Percentiles rank a stretch among this genome's conserved stretches.
phyloP scores from a whole-genome alignment of 371 early-diverging fungal genomes.

The Coemansia sp. region DNA sequence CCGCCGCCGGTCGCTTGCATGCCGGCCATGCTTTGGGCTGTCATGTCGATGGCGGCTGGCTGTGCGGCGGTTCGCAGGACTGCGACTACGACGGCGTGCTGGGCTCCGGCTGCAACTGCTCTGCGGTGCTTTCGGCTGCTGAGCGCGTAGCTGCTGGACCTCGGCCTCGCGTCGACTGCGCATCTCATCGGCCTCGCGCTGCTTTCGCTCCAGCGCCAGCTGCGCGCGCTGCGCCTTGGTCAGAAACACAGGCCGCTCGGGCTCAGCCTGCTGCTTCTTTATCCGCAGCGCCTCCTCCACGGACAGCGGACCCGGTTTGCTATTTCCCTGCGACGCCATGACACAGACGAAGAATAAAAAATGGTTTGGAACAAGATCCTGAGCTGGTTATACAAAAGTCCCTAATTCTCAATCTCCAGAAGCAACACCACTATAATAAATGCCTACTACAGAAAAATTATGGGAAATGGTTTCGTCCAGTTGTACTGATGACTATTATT shows the following conservation, averaged over 20 bases:
- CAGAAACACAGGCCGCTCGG: constrained; percentile 60
- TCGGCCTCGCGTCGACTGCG: constrained; percentile 64
- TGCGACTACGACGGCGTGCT: neutral
- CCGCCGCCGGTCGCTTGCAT: neutral
- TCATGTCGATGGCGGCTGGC: constrained; percentile 9
- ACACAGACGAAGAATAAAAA: constrained; percentile 1
- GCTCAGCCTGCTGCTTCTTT: constrained; percentile 29
- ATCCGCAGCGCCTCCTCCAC: constrained; percentile 50
- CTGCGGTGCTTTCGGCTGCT: neutral
- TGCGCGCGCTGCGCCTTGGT: constrained; percentile 90
- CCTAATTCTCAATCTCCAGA: too few relatives aligned
- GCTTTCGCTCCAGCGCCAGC: constrained; percentile 78
- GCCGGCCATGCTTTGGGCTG: neutral
- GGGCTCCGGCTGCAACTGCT: constrained; percentile 2
- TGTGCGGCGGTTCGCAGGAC: constrained; percentile 5
- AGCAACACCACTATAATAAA: neutral
- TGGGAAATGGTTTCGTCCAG: too few relatives aligned
- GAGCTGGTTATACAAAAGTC: too few relatives aligned
- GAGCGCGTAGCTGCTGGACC: constrained; percentile 46
- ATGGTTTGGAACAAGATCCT: neutral
- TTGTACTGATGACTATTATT: too few relatives aligned
- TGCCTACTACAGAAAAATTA: neutral
- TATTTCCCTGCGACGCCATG: constrained; percentile 2
- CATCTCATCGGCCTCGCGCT: constrained; percentile 77
- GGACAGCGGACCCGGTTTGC: constrained; percentile 27